Percentiles rank a stretch among this genome's conserved stretches.
These are phyloP conservation scores for Neostapfia colusana DNA, from an alignment of 176 grass and related monocot species.

Conservation along the genomic window DNA sequence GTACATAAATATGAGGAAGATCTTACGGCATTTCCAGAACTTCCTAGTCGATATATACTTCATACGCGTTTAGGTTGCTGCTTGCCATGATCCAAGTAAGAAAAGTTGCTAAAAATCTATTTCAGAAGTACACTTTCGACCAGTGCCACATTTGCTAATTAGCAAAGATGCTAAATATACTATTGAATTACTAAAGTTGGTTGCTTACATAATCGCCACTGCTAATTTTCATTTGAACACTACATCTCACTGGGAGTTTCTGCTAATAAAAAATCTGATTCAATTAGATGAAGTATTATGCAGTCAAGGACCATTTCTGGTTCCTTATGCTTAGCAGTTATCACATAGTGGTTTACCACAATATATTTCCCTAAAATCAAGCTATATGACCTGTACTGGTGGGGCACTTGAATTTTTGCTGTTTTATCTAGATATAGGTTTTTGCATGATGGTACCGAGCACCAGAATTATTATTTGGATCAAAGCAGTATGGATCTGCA, in stretches of 20 bases:
- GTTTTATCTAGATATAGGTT: constrained; percentile 49
- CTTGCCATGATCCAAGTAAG: background rate
- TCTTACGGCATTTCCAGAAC: constrained; percentile 26
- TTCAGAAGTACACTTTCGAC: background rate
- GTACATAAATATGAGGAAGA: background rate
- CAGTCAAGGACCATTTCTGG: constrained; percentile 14
- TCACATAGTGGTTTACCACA: constrained; percentile 1
- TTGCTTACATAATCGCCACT: constrained; percentile 6
- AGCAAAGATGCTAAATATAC: constrained; percentile 3
- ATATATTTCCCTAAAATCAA: background rate
- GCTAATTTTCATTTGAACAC: constrained; percentile 5
- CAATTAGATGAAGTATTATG: constrained; percentile 8
- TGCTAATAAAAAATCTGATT: constrained; percentile 25
- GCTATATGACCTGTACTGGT: background rate
- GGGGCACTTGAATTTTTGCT: constrained; percentile 12
- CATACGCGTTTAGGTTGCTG: background rate
- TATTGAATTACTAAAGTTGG: background rate
- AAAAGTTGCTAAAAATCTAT: background rate
- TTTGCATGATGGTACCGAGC: constrained; percentile 98
- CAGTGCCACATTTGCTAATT: constrained; percentile 7
- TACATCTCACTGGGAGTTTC: constrained; percentile 15
- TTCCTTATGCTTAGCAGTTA: background rate
- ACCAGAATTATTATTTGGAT: constrained; percentile 90
- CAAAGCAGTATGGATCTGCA: constrained; percentile 92
- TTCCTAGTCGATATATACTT: background rate